phyloP scores from a whole-genome alignment of 331 rosid genomes.

The Dryas integrifolia region DNA sequence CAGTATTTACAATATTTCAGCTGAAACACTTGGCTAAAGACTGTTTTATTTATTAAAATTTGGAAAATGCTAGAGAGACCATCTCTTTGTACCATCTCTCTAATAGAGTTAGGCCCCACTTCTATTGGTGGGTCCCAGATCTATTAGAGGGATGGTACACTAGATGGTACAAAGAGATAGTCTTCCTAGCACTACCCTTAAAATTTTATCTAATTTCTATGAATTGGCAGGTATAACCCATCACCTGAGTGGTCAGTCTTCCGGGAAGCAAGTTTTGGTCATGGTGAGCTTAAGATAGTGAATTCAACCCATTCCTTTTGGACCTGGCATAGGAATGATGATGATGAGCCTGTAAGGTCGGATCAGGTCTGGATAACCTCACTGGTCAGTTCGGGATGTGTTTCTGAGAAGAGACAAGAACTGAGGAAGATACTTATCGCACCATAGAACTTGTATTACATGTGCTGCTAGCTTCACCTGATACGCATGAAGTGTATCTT shows the following conservation, averaged over 20 bases:
- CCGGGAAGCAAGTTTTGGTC: slow-evolving; percentile 90
- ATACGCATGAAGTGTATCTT: neutral
- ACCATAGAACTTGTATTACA: slow-evolving; percentile 26
- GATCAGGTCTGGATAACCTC: slow-evolving; percentile 87
- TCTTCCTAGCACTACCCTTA: too few relatives aligned
- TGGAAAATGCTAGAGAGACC: too few relatives aligned
- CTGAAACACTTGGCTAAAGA: neutral
- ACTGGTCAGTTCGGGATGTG: slow-evolving; percentile 55
- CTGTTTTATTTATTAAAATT: neutral
- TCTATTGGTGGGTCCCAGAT: too few relatives aligned
- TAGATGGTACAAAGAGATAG: too few relatives aligned
- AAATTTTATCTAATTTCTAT: neutral
- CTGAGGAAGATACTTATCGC: slow-evolving; percentile 35
- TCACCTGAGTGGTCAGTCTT: slow-evolving; percentile 81
- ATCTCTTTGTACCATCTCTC: too few relatives aligned
- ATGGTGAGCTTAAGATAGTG: slow-evolving; percentile 72
- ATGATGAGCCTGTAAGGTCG: slow-evolving; percentile 83
- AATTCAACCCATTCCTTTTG: slow-evolving; percentile 80
- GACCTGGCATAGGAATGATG: slow-evolving; percentile 96
- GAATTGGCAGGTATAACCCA: slow-evolving; percentile 56
- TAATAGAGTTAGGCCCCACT: too few relatives aligned
- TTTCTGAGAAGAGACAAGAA: slow-evolving; percentile 46
- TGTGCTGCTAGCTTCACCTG: slow-evolving; percentile 13
- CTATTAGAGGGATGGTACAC: too few relatives aligned
- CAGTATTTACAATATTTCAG: neutral